Evolutionary conservation across 2,329 filamentous ascomycete species (phyloP).

Genomic region (Botrytis hyacinthi): DNA sequence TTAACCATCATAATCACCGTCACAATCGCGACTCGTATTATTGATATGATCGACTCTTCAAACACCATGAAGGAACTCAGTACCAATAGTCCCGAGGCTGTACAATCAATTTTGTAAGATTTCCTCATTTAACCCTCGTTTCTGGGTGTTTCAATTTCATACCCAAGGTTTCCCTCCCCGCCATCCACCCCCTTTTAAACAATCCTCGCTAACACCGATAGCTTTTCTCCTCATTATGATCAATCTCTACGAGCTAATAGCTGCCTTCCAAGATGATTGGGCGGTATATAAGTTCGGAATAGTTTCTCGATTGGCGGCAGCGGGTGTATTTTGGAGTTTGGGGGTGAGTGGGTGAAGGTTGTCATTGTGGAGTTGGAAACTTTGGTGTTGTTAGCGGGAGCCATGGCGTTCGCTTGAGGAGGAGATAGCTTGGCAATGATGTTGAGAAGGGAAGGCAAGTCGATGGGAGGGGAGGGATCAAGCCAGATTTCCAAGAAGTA

Average conservation of each 20-base stretch:
- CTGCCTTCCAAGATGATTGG: not conserved
- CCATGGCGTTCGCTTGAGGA: not conserved
- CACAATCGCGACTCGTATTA: not conserved
- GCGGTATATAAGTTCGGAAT: too few species aligned
- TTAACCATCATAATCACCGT: not conserved
- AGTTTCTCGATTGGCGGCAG: not conserved
- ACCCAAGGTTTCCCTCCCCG: not conserved
- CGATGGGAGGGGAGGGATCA: too few species aligned
- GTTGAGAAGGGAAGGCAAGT: rapidly evolving
- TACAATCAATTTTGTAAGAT: not conserved
- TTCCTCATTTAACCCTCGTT: not conserved
- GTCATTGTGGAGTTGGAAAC: not conserved
- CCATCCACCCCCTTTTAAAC: too few species aligned
- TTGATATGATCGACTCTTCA: not conserved
- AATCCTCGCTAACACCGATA: not conserved
- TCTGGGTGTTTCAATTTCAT: not conserved
- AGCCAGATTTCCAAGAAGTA: not conserved
- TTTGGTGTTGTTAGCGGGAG: not conserved
- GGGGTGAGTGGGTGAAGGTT: too few species aligned
- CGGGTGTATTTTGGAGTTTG: not conserved
- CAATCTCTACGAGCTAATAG: not conserved
- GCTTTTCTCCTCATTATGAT: not conserved
- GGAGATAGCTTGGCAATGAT: rapidly evolving
- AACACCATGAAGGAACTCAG: not conserved
- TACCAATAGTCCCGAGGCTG: not conserved